These are phyloP conservation scores for Crassisporium funariophilum DNA, from an alignment of 768 basidiomycete species.

Conservation along the genomic window DNA sequence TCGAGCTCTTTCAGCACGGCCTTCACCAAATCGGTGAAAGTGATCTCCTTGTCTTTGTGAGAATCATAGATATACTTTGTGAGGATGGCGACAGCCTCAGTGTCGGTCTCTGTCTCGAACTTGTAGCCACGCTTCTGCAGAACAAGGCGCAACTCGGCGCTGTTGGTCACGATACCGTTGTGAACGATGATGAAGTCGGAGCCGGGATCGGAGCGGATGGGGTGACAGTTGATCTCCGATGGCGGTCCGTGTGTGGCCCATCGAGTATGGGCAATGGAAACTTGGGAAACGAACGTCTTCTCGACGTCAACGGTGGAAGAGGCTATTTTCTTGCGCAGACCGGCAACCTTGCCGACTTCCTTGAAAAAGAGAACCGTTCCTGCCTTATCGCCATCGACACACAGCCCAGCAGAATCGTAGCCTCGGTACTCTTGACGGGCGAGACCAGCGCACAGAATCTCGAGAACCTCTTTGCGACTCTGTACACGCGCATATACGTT, in stretches of 20 bases:
- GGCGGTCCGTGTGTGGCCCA: slow-evolving; percentile 99
- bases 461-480: slow-evolving; percentile 89
- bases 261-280: slow-evolving; percentile 97
- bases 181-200: slow-evolving; percentile 93
- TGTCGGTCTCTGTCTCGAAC: slow-evolving; percentile 96
- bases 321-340: slow-evolving; percentile 87
- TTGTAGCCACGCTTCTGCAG: slow-evolving; percentile 94
- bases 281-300: slow-evolving; percentile 82
- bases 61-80: slow-evolving; percentile 96
- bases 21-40: slow-evolving; percentile 93
- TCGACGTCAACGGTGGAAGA: slow-evolving; percentile 67
- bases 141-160: slow-evolving; percentile 82
- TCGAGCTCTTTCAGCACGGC: slow-evolving; percentile 96
- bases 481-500: slow-evolving; percentile 36
- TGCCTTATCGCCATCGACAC: slow-evolving; percentile 88
- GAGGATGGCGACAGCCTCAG: slow-evolving; percentile 95
- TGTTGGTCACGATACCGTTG: slow-evolving; percentile 99
- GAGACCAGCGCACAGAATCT: slow-evolving; percentile 88
- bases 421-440: slow-evolving; percentile 97
- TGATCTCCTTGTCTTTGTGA: slow-evolving; percentile 80
- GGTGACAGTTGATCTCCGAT: slow-evolving; percentile 90
- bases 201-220: slow-evolving; percentile 78
- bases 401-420: slow-evolving; percentile 92
- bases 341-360: slow-evolving; percentile 96
- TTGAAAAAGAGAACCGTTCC: slow-evolving; percentile 86